Percentiles rank a stretch among this genome's conserved stretches.
Conservation (phyloP, 805 yeast genomes). For the Vanderwaltozyma verrucispora region DNA sequence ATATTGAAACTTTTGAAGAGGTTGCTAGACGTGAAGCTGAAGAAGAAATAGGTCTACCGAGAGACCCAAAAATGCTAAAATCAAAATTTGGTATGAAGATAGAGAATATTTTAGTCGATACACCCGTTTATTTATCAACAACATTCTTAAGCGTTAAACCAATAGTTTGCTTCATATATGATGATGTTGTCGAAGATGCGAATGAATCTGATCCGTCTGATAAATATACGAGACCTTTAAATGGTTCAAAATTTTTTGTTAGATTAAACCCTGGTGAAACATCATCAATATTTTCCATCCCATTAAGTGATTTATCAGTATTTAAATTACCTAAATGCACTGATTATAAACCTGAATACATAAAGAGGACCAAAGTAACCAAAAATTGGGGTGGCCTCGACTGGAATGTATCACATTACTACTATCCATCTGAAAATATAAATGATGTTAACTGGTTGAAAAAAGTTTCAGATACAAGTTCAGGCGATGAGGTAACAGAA, state of each 20-base stretch:
- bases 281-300: constrained; percentile 59
- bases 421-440: constrained; percentile 44
- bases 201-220: constrained; percentile 11
- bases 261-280: constrained; percentile 69
- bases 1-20: constrained; percentile 54
- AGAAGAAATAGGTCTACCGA: constrained; percentile 75
- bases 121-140: constrained; percentile 77
- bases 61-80: constrained; percentile 35
- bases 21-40: constrained; percentile 75
- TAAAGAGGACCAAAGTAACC: constrained; percentile 22
- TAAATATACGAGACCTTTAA: constrained; percentile 24
- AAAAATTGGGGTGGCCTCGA: constrained; percentile 64
- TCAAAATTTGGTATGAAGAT: constrained; percentile 43
- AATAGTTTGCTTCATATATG: constrained; percentile 52
- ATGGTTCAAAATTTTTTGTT: constrained; percentile 27
- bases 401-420: constrained; percentile 53
- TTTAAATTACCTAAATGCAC: constrained; percentile 6
- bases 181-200: constrained; percentile 1
- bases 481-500: constrained; percentile 38
- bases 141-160: constrained; percentile 81
- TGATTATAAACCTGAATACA: constrained; percentile 24
- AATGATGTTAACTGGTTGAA: constrained; percentile 57
- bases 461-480: constrained; percentile 47
- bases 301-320: constrained; percentile 46
- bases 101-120: constrained; percentile 41